phyloP scores from a whole-genome alignment of 352 stramenopile species.

The Elongisporangium senticosum region DNA sequence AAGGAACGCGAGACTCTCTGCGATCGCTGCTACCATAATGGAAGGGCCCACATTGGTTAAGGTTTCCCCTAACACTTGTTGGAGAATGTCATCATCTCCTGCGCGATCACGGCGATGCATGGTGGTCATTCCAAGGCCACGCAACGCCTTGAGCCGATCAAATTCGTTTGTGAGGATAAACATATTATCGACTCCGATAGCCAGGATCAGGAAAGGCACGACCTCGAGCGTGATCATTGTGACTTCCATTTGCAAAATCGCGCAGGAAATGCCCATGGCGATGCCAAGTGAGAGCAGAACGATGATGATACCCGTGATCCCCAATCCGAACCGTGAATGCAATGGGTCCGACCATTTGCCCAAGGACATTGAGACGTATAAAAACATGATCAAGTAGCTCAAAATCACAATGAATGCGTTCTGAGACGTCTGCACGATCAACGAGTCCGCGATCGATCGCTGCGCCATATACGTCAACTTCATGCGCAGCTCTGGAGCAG shows the following conservation, averaged over 20 bases:
- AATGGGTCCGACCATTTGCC: slow-evolving; percentile 64
- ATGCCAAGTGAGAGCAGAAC: slow-evolving; percentile 74
- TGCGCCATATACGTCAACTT: slow-evolving; percentile 83
- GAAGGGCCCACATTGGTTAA: slow-evolving; percentile 81
- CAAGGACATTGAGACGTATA: slow-evolving; percentile 85
- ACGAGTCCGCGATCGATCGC: slow-evolving; percentile 77
- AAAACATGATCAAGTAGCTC: slow-evolving; percentile 89
- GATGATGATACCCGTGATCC: slow-evolving; percentile 81
- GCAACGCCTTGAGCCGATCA: slow-evolving; percentile 47
- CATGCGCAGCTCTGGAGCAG: slow-evolving; percentile 32
- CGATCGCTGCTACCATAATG: slow-evolving; percentile 80
- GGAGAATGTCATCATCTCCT: slow-evolving; percentile 40
- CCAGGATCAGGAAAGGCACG: slow-evolving; percentile 88
- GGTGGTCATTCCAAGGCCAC: slow-evolving; percentile 26
- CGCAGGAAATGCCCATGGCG: slow-evolving; percentile 62
- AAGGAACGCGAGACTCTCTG: slow-evolving; percentile 77
- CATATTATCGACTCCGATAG: slow-evolving; percentile 92
- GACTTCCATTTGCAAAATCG: slow-evolving; percentile 66
- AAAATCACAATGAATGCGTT: slow-evolving; percentile 86
- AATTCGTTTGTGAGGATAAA: slow-evolving; percentile 90
- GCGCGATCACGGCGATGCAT: slow-evolving; percentile 20
- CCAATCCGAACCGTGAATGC: slow-evolving; percentile 74
- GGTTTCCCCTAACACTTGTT: slow-evolving; percentile 67
- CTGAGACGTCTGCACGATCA: slow-evolving; percentile 80
- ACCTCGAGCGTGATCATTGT: slow-evolving; percentile 92